A percentile compares a stretch with the other conserved stretches of the same genome.
These are phyloP conservation scores for Cymodocea nodosa DNA, from an alignment of 116 monocot species.

Conservation along the genomic window DNA sequence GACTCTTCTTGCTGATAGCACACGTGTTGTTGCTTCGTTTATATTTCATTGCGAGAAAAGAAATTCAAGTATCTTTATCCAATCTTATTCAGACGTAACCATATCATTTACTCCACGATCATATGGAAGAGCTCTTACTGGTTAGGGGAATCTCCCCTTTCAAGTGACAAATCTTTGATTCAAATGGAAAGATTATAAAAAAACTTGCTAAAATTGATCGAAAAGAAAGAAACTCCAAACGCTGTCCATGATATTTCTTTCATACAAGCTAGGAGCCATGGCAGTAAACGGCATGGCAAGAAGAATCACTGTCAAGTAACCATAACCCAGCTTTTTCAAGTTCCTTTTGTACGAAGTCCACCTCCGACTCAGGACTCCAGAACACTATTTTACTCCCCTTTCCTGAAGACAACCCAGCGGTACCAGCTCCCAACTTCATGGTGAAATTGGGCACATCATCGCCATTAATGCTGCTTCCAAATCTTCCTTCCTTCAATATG, in stretches of 20 bases:
- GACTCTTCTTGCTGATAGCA: too few relatives aligned
- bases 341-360: constrained; percentile 22
- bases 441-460: constrained; percentile 26
- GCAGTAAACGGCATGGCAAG: constrained; percentile 75
- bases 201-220: too few relatives aligned
- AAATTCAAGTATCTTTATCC: too few relatives aligned
- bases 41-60: too few relatives aligned
- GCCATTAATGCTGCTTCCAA: constrained; percentile 15
- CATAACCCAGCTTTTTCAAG: constrained; percentile 49
- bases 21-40: too few relatives aligned
- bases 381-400: constrained; percentile 34
- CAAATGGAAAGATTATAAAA: too few relatives aligned
- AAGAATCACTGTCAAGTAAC: constrained; percentile 75
- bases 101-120: too few relatives aligned
- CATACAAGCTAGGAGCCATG: constrained; percentile 28
- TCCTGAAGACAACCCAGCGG: neutral
- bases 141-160: too few relatives aligned
- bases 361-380: constrained; percentile 20
- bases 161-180: too few relatives aligned
- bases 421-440: constrained; percentile 15
- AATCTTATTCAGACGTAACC: too few relatives aligned
- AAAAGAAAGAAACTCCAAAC: neutral
- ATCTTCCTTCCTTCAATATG: constrained; percentile 20
- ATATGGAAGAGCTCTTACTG: too few relatives aligned
- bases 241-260: neutral